A percentile compares a stretch with the other conserved stretches of the same genome.
These are phyloP conservation scores for Mortierella sp. DNA, from an alignment of 371 early-diverging fungal genomes.

Conservation along the genomic window DNA sequence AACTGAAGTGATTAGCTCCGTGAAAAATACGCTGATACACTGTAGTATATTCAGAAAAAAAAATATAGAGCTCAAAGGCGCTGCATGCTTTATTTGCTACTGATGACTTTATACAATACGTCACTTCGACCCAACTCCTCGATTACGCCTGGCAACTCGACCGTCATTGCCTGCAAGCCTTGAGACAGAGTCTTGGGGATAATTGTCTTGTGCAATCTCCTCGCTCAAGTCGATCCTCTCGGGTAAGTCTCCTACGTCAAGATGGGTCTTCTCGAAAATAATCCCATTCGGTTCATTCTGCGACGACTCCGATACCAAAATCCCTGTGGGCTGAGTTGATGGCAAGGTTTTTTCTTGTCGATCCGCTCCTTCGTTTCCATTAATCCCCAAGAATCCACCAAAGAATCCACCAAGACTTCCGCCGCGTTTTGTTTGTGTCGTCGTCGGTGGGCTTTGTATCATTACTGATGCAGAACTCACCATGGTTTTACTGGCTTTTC, in stretches of 20 bases:
- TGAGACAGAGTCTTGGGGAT: neutral
- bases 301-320: neutral
- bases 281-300: neutral
- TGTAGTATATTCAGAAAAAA: neutral
- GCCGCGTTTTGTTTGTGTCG: neutral
- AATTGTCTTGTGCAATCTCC: neutral
- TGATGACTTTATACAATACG: neutral
- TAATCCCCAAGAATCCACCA: neutral
- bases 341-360: neutral
- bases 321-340: neutral
- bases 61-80: neutral
- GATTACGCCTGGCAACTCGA: neutral
- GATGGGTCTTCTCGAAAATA: neutral
- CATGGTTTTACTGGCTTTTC: neutral
- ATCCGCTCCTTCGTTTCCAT: neutral
- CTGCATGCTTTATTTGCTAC: neutral
- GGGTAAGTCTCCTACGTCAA: neutral
- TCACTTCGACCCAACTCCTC: neutral
- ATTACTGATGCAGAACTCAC: neutral
- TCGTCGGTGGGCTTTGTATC: neutral
- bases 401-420: neutral
- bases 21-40: too few species aligned
- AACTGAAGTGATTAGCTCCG: neutral
- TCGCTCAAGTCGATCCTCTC: neutral
- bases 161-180: neutral